Percentiles rank a stretch among this genome's conserved stretches.
phyloP scores from a whole-genome alignment of 2,329 filamentous ascomycete genomes.

The Drechslera avenae region DNA sequence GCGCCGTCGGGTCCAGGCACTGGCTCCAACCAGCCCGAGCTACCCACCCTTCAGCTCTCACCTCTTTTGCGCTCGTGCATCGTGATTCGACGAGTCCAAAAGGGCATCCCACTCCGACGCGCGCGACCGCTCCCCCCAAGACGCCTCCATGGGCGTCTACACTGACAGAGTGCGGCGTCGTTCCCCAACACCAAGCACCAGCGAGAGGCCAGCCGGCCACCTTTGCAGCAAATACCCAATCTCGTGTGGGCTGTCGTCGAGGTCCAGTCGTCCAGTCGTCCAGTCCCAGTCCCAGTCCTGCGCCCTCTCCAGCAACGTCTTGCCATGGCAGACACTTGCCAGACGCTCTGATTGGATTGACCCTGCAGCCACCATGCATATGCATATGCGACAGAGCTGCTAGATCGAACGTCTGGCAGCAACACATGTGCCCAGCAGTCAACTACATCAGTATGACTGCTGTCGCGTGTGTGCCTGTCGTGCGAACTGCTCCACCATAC shows the following conservation, averaged over 20 bases:
- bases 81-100: constrained; percentile 24
- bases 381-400: constrained; percentile 2
- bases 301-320: background rate
- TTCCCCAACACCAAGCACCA: too few relatives aligned
- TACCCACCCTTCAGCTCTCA: constrained; percentile 6
- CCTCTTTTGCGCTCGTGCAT: constrained; percentile 11
- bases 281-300: background rate
- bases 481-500: too few relatives aligned
- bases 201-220: too few relatives aligned
- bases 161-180: too few relatives aligned
- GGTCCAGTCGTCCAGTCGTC: too few relatives aligned
- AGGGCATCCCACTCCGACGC: constrained; percentile 13
- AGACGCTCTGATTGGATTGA: constrained; percentile 1
- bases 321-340: constrained; percentile 4
- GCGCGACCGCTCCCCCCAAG: constrained; percentile 1
- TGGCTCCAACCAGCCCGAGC: constrained; percentile 27
- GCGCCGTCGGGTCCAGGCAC: constrained; percentile 34
- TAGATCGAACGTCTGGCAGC: background rate
- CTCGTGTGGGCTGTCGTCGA: too few relatives aligned
- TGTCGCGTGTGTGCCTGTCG: too few relatives aligned
- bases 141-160: constrained; percentile 6
- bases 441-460: background rate
- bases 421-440: background rate
- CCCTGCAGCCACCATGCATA: constrained; percentile 4
- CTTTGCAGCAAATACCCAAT: too few relatives aligned